A percentile compares a stretch with the other conserved stretches of the same genome.
phyloP scores from a whole-genome alignment of 2,329 filamentous ascomycete genomes.

The Domatiomyces globalis region DNA sequence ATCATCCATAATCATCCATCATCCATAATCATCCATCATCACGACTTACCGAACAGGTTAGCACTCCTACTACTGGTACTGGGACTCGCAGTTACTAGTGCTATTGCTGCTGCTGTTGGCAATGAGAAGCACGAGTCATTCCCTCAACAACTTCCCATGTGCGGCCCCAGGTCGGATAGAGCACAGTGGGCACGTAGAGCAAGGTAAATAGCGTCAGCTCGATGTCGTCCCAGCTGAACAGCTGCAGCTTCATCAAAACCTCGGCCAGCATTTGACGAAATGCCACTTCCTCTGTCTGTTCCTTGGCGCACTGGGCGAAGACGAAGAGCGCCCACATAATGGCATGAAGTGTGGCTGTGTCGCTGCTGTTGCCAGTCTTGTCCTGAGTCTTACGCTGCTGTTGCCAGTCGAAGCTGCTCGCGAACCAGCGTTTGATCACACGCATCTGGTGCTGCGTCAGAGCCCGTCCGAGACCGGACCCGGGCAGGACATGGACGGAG shows the following conservation, averaged over 20 bases:
- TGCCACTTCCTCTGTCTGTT: constrained; percentile 8
- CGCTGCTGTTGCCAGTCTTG: neutral
- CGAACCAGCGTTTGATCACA: constrained; percentile 7
- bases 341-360: constrained; percentile 2
- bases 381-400: neutral
- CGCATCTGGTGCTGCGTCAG: constrained; percentile 12
- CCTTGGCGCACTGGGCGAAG: constrained; percentile 8
- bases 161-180: constrained; percentile 5
- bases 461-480: constrained; percentile 12
- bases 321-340: constrained; percentile 19
- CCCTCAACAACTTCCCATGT: constrained; percentile 5
- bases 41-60: neutral
- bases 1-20: too few relatives aligned
- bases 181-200: constrained; percentile 10
- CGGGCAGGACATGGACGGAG: constrained; percentile 10
- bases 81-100: neutral
- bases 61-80: too few relatives aligned
- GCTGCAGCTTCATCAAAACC: constrained; percentile 2
- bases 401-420: neutral
- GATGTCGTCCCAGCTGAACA: constrained; percentile 9
- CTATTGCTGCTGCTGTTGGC: neutral
- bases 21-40: too few relatives aligned
- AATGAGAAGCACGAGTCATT: neutral
- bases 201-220: constrained; percentile 6
- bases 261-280: constrained; percentile 4